Conservation (phyloP, 768 basidiomycete species). For the Pleurotus sapidus region DNA sequence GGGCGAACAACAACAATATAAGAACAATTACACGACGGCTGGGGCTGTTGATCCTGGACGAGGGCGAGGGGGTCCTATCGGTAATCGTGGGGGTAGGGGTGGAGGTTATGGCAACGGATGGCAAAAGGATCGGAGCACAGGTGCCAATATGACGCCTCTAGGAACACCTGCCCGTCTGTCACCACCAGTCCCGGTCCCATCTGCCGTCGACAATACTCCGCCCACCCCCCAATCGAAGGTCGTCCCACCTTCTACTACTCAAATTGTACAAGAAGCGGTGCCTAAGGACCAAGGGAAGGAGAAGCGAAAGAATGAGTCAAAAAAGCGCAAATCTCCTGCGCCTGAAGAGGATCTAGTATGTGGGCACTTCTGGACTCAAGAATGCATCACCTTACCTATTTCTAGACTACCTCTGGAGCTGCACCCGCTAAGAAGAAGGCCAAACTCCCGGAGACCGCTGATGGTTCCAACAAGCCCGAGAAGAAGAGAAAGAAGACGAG, state of each 20-base stretch:
- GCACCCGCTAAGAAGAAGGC: slow-evolving; percentile 25
- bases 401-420: not conserved
- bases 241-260: slow-evolving; percentile 7
- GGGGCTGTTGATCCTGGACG: slow-evolving; percentile 6
- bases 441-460: slow-evolving; percentile 18
- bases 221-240: slow-evolving; percentile 10
- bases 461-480: slow-evolving; percentile 1
- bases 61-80: slow-evolving; percentile 18
- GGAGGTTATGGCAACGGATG: slow-evolving; percentile 24
- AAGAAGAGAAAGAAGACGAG: slow-evolving; percentile 8
- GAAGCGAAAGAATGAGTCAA: slow-evolving; percentile 31
- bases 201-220: not conserved
- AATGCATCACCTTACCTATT: not conserved
- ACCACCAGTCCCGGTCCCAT: slow-evolving; percentile 20
- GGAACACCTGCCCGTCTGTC: slow-evolving; percentile 53
- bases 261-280: slow-evolving; percentile 6
- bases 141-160: slow-evolving; percentile 71
- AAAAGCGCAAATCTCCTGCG: slow-evolving; percentile 29
- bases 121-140: slow-evolving; percentile 37
- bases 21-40: slow-evolving; percentile 21
- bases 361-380: not conserved
- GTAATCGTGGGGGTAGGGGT: slow-evolving; percentile 31
- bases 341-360: slow-evolving; percentile 23
- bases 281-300: slow-evolving; percentile 11
- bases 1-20: slow-evolving; percentile 10